Conservation (phyloP, 2,329 filamentous ascomycete species). For the Xylaria sp. region DNA sequence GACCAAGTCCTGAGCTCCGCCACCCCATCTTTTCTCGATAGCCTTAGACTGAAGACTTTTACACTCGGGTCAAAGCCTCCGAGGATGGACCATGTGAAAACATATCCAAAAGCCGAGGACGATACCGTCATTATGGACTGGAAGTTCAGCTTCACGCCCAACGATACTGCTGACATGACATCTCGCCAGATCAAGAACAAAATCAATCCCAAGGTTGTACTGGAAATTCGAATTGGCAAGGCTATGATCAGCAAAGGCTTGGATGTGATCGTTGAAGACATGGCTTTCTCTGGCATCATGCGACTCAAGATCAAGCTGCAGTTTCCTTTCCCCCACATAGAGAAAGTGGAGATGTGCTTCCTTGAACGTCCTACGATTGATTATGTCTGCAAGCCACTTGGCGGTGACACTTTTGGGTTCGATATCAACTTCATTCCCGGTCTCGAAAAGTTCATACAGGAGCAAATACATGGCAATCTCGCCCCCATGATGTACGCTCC, state of each 20-base stretch:
- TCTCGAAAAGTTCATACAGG: conserved; percentile 90
- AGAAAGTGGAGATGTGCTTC: conserved; percentile 95
- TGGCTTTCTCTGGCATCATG: conserved; percentile 96
- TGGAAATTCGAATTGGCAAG: conserved; percentile 95
- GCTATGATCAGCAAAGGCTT: conserved; percentile 97
- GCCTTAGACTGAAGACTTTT: conserved; percentile 91
- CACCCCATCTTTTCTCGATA: conserved; percentile 92
- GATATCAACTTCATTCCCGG: conserved; percentile 99
- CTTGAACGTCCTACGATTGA: conserved; percentile 89
- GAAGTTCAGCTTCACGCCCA: conserved; percentile 99
- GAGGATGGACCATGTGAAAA: conserved; percentile 96
- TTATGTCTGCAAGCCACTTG: conserved; percentile 97
- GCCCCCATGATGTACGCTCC: conserved; percentile 98
- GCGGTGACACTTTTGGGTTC: conserved; percentile 94
- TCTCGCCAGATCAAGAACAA: conserved; percentile 91
- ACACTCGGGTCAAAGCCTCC: conserved; percentile 95
- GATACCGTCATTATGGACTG: conserved; percentile 99
- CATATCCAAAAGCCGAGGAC: conserved; percentile 94
- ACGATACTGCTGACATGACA: conserved; percentile 92
- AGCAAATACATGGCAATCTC: conserved; percentile 94
- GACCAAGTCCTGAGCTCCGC: conserved; percentile 95
- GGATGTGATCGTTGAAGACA: conserved; percentile 97
- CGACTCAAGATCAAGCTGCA: conserved; percentile 97
- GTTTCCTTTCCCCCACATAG: conserved; percentile 93
- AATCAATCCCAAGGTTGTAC: conserved; percentile 94